Evolutionary conservation across 495 filamentous ascomycete species (phyloP), one percentile per base, ranked within the genome.

Genomic region (Pyrenula massariospora): DNA sequence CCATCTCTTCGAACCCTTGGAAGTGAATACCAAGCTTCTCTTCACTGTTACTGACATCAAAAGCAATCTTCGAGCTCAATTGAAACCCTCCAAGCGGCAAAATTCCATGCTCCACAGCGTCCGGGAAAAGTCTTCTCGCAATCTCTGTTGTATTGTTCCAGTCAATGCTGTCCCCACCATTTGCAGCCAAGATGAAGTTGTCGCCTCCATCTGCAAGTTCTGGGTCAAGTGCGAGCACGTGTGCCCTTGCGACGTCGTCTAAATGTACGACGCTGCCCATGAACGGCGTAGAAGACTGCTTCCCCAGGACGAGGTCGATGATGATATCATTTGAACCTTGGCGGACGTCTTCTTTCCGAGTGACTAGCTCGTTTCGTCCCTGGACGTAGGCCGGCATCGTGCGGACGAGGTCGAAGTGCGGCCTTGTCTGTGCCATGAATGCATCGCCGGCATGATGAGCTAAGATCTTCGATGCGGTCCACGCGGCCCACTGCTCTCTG

Each of bases 91-190:
- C 67, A 48, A 66, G 55, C 3, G 70, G 67, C 51, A 80, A 62
- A 3, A 67, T 47, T 3, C 67, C 65, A 12, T 58, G 68, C 60
- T 66, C 59, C 0, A 80, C 67, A 2, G 69, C 73, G 19, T 68
- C 66, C 0, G 70, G 66, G 56, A 77, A 80, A 50, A 60, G 62
- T 47, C 62, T 59, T 54, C 65, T 63, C 10, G 66, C 70, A 55
- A 74, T 70, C 11, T 62, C 63, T 36, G 65, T 60, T 19, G 67
- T 71, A 36, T 77, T 73, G 52, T 77, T 70, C 78, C 77, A 81
- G 3, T 57, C 56, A 3, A 67, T 58, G 23, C 59, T 61, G 48
- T 63, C 55, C 8, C 57, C 58, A 21, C 59, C 56, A 53, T 63
- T 56, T 0, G 60, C 63, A 10, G 51, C 58, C 5, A 66, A 31